These are phyloP conservation scores for Periconia sp. DNA, from an alignment of 2,329 filamentous ascomycete genomes.

Conservation along the genomic window DNA sequence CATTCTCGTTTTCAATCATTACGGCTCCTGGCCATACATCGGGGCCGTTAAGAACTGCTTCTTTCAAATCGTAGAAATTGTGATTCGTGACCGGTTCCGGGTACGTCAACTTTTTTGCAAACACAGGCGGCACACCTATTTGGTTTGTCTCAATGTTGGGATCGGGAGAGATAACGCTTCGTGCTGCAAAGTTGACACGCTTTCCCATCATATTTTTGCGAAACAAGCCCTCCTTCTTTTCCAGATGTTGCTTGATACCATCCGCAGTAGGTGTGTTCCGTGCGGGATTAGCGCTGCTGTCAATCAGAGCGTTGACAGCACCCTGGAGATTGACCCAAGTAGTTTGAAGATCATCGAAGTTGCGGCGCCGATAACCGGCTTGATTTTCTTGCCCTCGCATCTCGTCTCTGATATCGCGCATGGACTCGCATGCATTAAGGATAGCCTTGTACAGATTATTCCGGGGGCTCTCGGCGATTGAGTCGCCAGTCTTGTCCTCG, in stretches of 20 bases:
- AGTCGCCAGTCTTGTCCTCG: slow-evolving; percentile 80
- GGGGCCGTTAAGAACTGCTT: slow-evolving; percentile 92
- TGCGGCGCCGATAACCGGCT: slow-evolving; percentile 56
- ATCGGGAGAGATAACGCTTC: slow-evolving; percentile 97
- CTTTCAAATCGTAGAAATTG: slow-evolving; percentile 94
- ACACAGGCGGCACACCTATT: slow-evolving; percentile 97
- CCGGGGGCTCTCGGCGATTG: slow-evolving; percentile 86
- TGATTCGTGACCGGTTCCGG: slow-evolving; percentile 97
- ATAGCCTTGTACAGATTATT: slow-evolving; percentile 89
- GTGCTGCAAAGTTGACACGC: slow-evolving; percentile 96
- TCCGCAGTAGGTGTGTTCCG: slow-evolving; percentile 83
- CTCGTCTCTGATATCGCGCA: slow-evolving; percentile 76
- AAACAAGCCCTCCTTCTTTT: slow-evolving; percentile 99
- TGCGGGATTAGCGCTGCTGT: slow-evolving; percentile 83
- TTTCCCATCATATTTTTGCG: slow-evolving; percentile 99
- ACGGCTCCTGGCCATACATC: slow-evolving; percentile 94
- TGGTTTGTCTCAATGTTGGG: slow-evolving; percentile 99
- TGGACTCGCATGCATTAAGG: slow-evolving; percentile 73
- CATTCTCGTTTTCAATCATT: slow-evolving; percentile 94
- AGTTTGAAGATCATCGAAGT: slow-evolving; percentile 78
- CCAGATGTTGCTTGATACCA: slow-evolving; percentile 95
- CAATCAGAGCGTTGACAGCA: slow-evolving; percentile 88
- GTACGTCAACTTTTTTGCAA: slow-evolving; percentile 94
- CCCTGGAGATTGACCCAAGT: slow-evolving; percentile 87
- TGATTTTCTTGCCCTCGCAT: slow-evolving; percentile 59